phyloP scores from a whole-genome alignment of 345 rosid genomes.

The Pugionium cornutum region DNA sequence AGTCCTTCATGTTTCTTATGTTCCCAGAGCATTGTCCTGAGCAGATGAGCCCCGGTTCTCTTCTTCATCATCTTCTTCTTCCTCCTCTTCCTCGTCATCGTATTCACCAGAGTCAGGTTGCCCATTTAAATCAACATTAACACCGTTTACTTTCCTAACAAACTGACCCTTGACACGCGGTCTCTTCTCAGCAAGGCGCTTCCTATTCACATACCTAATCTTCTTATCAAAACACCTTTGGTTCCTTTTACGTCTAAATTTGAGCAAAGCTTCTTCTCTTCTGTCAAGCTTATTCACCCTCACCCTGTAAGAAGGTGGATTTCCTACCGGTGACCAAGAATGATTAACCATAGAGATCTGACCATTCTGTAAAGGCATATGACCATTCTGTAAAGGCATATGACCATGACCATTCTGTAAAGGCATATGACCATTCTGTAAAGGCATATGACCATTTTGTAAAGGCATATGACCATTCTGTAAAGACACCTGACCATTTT shows the following conservation, averaged over 20 bases:
- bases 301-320: constrained; percentile 50
- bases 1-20: constrained; percentile 29
- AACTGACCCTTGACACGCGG: constrained; percentile 98
- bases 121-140: constrained; percentile 81
- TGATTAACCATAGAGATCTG: constrained; percentile 57
- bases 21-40: constrained; percentile 55
- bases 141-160: constrained; percentile 85
- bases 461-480: constrained; percentile 54
- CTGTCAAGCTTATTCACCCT: constrained; percentile 65
- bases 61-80: constrained; percentile 45
- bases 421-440: background rate
- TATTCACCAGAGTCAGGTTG: constrained; percentile 66
- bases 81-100: constrained; percentile 80
- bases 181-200: constrained; percentile 93
- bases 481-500: constrained; percentile 57
- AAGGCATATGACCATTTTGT: no score
- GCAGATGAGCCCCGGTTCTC: constrained; percentile 67
- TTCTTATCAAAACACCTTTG: constrained; percentile 96
- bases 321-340: constrained; percentile 69
- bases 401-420: constrained; percentile 49
- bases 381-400: background rate
- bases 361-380: constrained; percentile 56
- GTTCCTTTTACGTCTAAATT: constrained; percentile 92
- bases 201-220: constrained; percentile 89
- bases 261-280: constrained; percentile 88